Evolutionary conservation across 129 eudicot species (phyloP).

Genomic region (Flaveria trinervia): DNA sequence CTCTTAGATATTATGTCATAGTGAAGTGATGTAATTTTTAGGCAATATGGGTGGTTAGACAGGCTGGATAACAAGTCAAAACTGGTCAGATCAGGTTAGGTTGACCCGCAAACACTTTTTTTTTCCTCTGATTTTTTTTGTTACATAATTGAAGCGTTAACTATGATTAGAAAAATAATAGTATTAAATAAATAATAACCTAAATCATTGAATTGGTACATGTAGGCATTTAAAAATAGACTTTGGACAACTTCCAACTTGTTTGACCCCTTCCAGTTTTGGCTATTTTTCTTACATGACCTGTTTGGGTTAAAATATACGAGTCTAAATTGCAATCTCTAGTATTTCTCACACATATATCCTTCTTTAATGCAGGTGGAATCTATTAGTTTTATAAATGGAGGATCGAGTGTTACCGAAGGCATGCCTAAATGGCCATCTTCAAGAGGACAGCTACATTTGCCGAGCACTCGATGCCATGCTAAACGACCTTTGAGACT

Average conservation of each 20-base stretch:
- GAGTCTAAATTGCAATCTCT: not conserved
- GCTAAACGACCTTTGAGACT: conserved; percentile 45
- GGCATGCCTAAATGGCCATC: not conserved
- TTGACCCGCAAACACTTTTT: not conserved
- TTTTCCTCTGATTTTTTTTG: not conserved
- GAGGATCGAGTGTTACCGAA: conserved; percentile 16
- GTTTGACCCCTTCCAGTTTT: not conserved
- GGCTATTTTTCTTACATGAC: not conserved
- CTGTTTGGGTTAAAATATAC: not conserved
- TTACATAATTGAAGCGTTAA: not conserved
- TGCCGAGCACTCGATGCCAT: conserved; percentile 47
- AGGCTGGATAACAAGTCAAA: not conserved
- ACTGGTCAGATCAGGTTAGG: not conserved
- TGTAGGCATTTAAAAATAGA: not conserved
- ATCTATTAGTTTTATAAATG: conserved; percentile 42
- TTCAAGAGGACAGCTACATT: conserved; percentile 1
- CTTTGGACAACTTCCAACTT: not conserved
- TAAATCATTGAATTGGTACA: not conserved
- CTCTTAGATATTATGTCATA: not conserved
- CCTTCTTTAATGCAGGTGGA: conserved; percentile 61
- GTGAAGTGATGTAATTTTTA: not conserved
- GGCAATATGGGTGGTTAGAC: not conserved
- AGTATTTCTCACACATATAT: not conserved
- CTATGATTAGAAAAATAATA: not conserved
- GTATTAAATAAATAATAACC: not conserved